Base-by-base conservation (phyloP, 192 early-diverging fungal genomes). In the Rhizophagus sp. region DNA sequence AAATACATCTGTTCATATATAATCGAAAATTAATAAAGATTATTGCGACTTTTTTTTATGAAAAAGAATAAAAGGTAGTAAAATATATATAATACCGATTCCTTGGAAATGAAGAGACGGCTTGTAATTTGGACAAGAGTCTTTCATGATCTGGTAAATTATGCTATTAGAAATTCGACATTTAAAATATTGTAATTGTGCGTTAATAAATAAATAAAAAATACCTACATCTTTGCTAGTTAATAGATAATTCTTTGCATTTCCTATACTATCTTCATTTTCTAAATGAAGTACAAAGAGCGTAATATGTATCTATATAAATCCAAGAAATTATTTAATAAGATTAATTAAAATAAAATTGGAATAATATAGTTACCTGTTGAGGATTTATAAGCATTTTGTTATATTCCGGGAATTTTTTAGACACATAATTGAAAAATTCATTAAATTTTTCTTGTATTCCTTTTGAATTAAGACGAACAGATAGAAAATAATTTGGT, bases 401-500 rank as follows among this genome's bases (percentile, higher is more conserved):
- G 27, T 65, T 65, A 65, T 65, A 30, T 65, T 65, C 64, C 13
- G 64, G 64, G 13, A 65, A 65, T 25, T 65, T 65, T 12, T 25
- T 65, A 10, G n/a, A 3, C 25, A 65, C 64, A 30, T 65, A 25
- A 65, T 30, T 65, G 15, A 19, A 27, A 30, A 65, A 65, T 65
- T 65, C 64, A 13, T 24, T 13, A 30, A 65, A 30, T 12, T 27
- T 65, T 30, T 65, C 11, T 30, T 65, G 64, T 15, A 65, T 65
- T 27, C 12, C 25, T 30, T 65, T 9, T 13, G n/a, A 65, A 65
- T 65, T 27, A 65, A 65, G 11, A 7, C 64, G 64, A 65, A 65
- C 13, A 13, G 64, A 65, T 65, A 65, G 24, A 65, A 65, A 65
- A 30, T 65, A 65, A 65, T 65, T 65, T 12, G 64, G 64, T 65